Base-by-base conservation (phyloP, 768 basidiomycete species). In the Phaffia australis region DNA sequence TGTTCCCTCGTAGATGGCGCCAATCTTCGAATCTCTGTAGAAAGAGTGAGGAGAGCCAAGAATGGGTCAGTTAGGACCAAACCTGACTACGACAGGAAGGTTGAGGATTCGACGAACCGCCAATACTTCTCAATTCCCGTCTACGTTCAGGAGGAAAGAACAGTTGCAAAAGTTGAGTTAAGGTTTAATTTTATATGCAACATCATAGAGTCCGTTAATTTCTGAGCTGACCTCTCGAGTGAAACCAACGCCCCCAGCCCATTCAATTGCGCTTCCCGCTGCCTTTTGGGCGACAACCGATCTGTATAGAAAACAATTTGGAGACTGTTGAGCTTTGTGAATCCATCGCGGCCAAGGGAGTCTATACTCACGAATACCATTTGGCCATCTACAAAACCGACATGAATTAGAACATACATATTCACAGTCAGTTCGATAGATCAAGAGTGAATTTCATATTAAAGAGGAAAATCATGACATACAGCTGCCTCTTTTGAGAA, bases 401-500 rank as follows among this genome's bases (percentile, higher is more conserved):
- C 11, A 42, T 5, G 11, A 42, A 42, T 42, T 4, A 42, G 6
- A 42, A 42, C 35, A 42, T 11, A 4, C 4, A 11, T 4, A 11
- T 42, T 42, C 35, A 42, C 35, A 42, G 35, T 5, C 35, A 42
- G 35, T 42, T 42, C 4, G 35, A 4, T 42, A 42, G 4, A 42
- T 42, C 35, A 42, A 42, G 35, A 11, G 11, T 42, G 35, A 52
- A 52, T 27, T 16, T n/a, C 49, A 50, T 14, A 50, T 50, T n/a
- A 50, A 52, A 52, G 51, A 52, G 51, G 16, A 27, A n/a, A 5
- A 35, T 18, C 4, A 42, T 42, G 35, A 42, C 35, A 11, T 89
- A 97, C 95, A 1, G 95, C 95, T 15, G 95, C 94, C 77, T 97
- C 89, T 77, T 88, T 89, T 32, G 86, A 85, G 77, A 98, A 99